Base-by-base conservation (phyloP, 169 alveolate species). In the Cyclospora cayetanensis region DNA sequence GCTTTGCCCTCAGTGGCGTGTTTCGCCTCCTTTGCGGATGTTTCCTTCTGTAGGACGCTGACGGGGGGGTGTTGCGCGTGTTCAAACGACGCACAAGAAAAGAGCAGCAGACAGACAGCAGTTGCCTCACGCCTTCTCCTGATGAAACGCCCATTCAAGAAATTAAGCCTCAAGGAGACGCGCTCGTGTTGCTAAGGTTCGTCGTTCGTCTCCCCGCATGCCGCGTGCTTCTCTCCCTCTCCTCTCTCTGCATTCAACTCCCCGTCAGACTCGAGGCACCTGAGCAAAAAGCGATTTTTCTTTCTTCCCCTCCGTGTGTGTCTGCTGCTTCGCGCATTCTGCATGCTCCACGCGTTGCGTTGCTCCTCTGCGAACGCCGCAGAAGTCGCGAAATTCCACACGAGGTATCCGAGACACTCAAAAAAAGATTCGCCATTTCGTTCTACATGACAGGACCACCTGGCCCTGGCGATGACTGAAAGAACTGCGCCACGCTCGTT, bases 361-460 rank as follows among this genome's bases (percentile, higher is more conserved):
- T n/a, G n/a, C n/a, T n/a, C n/a, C n/a, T n/a, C n/a, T n/a, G n/a
- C n/a, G n/a, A n/a, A n/a, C n/a, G n/a, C 12, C 27, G 65, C 55
- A 90, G 90, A 34, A 72, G 89, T 5, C 89, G 93, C 12, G 95
- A 93, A 53, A 35, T 93, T 43, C 95, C 95, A 1, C 95, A 93
- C 74, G 93, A 87, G 46, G 95, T 93, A 42, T 52, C 79, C 68
- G 42, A 22, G 39, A 55, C 82, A 29, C 25, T 7, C 41, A 70
- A 93, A 4, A 93, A 93, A 90, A 91, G 95, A 46, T 93, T 93
- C 72, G 95, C 95, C 7, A 90, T 93, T 60, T 39, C 95, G 4
- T 84, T 93, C 2, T 93, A 93, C 93, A 86, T 93, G 37, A 37
- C 95, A 4, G 95, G 95, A 5, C 95, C 95, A 1, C 55, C 93